Evolutionary conservation across 129 eudicot species (phyloP), one percentile per base, ranked within the genome.

Genomic region (Lactuca sativa): DNA sequence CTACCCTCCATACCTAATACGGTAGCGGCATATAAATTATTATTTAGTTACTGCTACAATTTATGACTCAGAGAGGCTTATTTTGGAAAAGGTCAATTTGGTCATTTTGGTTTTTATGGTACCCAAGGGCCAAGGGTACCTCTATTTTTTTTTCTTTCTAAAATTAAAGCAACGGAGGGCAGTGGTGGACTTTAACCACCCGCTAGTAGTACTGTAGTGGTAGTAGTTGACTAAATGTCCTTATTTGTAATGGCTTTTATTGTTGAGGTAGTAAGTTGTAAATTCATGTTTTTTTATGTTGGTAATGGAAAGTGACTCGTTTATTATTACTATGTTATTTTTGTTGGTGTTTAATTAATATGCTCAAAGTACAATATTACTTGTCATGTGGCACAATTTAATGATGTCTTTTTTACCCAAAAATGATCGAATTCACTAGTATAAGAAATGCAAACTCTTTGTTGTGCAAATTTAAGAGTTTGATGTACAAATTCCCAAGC

Each of bases 121-220:
- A 34, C 58, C 57, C 33, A 3, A 25, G 30, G 68, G 79, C 80
- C 65, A 9, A 41, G 62, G 74, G 62, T 36, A 4, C 6, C 6
- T 36, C 6, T 36, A 4, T 11, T 52, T 9, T 62, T 37, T 7
- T 30, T 57, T 17, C 62, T 66, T 15, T 63, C 30, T 25, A 25
- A 25, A 25, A 25, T 25, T 59, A 8, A 70, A 75, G 69, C 40
- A 73, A 71, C 37, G 62, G 74, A 56, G 71, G 79, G 85, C 85
- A 73, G 85, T 65, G 88, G 85, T 80, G 88, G 72, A 72, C 32
- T 69, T 60, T 69, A 68, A 58, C 76, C 88, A 73, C 88, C 88
- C 88, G 88, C 93, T 73, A 67, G 64, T 51, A 13, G 56, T 67
- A 62, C 16, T 6, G 34, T 66, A 41, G 5, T 16, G 5, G 21